A percentile compares a stretch with the other conserved stretches of the same genome.
Conservation (phyloP, 73 alveolate genomes). For the Tetrahymena borealis region DNA sequence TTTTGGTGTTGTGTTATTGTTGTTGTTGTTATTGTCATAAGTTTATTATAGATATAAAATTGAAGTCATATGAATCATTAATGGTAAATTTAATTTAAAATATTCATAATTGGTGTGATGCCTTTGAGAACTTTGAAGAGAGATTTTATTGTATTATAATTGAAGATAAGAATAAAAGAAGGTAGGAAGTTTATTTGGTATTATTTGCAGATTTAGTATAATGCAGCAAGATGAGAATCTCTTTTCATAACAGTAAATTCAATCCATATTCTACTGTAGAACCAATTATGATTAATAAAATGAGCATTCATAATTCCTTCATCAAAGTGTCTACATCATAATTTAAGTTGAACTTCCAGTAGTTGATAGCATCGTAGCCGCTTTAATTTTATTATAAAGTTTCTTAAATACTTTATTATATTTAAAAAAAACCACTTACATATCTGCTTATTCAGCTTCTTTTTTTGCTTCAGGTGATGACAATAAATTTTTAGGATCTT, state of each 20-base stretch:
- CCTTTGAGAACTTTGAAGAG: background rate
- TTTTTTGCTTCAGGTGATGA: background rate
- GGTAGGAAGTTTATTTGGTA: background rate
- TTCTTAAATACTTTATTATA: background rate
- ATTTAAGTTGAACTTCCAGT: background rate
- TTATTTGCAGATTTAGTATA: background rate
- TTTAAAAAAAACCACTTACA: background rate
- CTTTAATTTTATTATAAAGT: background rate
- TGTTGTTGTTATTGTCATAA: too few relatives aligned
- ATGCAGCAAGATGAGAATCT: background rate
- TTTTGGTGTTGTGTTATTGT: too few relatives aligned
- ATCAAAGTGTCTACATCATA: background rate
- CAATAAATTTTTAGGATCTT: background rate
- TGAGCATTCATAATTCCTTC: background rate
- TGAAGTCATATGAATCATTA: background rate
- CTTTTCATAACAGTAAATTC: background rate
- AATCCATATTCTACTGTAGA: background rate
- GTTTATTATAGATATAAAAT: background rate
- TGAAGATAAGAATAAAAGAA: background rate
- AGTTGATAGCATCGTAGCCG: background rate
- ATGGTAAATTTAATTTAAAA: background rate
- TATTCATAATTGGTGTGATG: conserved; percentile 1
- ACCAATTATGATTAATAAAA: background rate
- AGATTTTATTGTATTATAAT: background rate
- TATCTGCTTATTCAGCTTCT: background rate